These are phyloP conservation scores for Nakazawaea ambrosiae DNA, from an alignment of 805 yeast genomes.

Conservation along the genomic window DNA sequence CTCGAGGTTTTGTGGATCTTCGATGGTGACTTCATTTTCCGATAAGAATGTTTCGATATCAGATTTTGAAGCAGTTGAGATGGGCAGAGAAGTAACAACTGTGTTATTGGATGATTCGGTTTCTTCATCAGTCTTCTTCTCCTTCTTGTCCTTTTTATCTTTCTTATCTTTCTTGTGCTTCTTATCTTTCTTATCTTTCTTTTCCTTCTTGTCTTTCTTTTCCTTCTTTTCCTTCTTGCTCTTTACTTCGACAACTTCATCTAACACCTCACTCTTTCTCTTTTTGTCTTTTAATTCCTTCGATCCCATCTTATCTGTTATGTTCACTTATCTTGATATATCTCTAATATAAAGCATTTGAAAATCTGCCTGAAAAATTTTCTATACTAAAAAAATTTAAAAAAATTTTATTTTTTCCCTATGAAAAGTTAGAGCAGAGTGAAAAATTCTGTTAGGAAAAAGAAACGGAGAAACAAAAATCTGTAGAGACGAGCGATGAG, in stretches of 20 bases:
- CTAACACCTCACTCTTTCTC: conserved; percentile 19
- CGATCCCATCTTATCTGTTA: conserved; percentile 11
- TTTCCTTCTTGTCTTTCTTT: conserved; percentile 25
- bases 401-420: too few species aligned
- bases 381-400: too few species aligned
- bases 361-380: too few species aligned
- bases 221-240: conserved; percentile 20
- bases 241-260: conserved; percentile 13
- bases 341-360: too few species aligned
- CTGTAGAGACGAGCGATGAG: too few species aligned
- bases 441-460: too few species aligned
- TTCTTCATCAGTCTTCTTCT: conserved; percentile 15
- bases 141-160: conserved; percentile 24
- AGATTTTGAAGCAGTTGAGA: conserved; percentile 36
- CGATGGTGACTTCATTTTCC: conserved; percentile 73
- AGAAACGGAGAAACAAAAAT: too few species aligned
- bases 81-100: conserved; percentile 16
- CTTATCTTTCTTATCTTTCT: conserved; percentile 29
- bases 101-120: not conserved
- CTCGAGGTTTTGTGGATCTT: conserved; percentile 48
- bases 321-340: too few species aligned
- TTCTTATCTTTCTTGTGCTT: conserved; percentile 32
- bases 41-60: conserved; percentile 57
- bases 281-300: conserved; percentile 21
- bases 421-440: too few species aligned